Base-by-base conservation (phyloP, 108 stramenopile genomes). In the Asterionellopsis glacialis region DNA sequence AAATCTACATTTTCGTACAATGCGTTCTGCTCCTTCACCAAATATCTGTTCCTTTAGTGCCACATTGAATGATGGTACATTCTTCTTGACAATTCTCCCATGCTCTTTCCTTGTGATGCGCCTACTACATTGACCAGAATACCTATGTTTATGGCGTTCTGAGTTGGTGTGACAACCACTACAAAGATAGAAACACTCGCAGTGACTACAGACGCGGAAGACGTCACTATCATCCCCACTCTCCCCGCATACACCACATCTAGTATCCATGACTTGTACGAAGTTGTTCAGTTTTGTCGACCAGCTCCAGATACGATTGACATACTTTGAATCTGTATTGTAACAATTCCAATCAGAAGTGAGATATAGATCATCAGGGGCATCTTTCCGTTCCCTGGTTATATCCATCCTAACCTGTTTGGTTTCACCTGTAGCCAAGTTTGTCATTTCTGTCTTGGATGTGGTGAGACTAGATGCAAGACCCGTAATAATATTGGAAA, bases 1-100 rank as follows among this genome's bases (percentile, higher is more conserved):
- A 52, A 65, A 76, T 22, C 74, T 72, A 22, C 79, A 75, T 48
- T 74, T 69, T 4, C 59, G 60, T 12, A 69, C 78, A 21, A 79
- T 55, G 1, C 82, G 72, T 60, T 83, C 82, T 0, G 75, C 82
- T 18, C 82, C 82, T 63, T 79, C 75, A 0, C 78, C 73, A 56
- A 79, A 83, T 23, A 48, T 55, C 26, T 65, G 51, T n/a, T 65
- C 58, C 52, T 83, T 83, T 55, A 76, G 18, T 9, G 82, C 78
- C 25, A 83, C 75, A 11, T 16, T 63, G 38, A 66, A 75, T 12
- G 74, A 75, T 1, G 69, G 64, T 2, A 75, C 44, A 23, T 27
- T 41, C 57, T 61, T 70, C 23, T 26, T 27, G 21, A 58, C 4
- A 60, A 38, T 39, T 59, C 22, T 41, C 62, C 73, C 63, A 41